Conservation (phyloP, 2,329 filamentous ascomycete species). For the Exophiala mesophila region DNA sequence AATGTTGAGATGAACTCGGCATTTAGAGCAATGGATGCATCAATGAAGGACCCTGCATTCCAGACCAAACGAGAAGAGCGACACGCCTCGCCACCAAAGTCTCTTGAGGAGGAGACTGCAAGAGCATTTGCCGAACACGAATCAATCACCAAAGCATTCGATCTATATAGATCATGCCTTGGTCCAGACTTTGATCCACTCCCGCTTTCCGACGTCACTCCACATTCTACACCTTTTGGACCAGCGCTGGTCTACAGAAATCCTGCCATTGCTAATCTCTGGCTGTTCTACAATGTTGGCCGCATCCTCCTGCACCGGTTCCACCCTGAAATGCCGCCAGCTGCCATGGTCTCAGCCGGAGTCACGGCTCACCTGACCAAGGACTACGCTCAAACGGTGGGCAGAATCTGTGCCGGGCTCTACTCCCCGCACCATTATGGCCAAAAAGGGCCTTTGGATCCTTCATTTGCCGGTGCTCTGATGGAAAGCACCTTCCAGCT, state of each 20-base stretch:
- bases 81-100: slow-evolving; percentile 31
- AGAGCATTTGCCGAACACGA: slow-evolving; percentile 76
- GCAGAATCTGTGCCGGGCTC: slow-evolving; percentile 71
- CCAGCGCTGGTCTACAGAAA: slow-evolving; percentile 75
- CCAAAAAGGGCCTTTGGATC: slow-evolving; percentile 56
- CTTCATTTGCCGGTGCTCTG: slow-evolving; percentile 71
- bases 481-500: slow-evolving; percentile 77
- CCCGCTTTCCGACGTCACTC: slow-evolving; percentile 57
- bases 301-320: slow-evolving; percentile 75
- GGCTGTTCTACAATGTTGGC: slow-evolving; percentile 81
- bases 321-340: slow-evolving; percentile 86
- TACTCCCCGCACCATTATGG: slow-evolving; percentile 34
- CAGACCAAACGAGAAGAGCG: slow-evolving; percentile 4
- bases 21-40: slow-evolving; percentile 48
- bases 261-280: slow-evolving; percentile 80
- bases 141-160: slow-evolving; percentile 38
- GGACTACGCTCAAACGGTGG: slow-evolving; percentile 67
- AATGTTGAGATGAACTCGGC: slow-evolving; percentile 45
- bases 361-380: slow-evolving; percentile 69
- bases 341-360: slow-evolving; percentile 80
- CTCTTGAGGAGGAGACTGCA: slow-evolving; percentile 61
- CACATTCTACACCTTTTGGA: slow-evolving; percentile 71
- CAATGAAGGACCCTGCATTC: slow-evolving; percentile 34
- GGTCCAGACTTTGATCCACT: slow-evolving; percentile 73
- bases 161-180: slow-evolving; percentile 52